Evolutionary conservation across 305 asterid species (phyloP), one percentile per base, ranked within the genome.

Genomic region (Salvia sclarea): DNA sequence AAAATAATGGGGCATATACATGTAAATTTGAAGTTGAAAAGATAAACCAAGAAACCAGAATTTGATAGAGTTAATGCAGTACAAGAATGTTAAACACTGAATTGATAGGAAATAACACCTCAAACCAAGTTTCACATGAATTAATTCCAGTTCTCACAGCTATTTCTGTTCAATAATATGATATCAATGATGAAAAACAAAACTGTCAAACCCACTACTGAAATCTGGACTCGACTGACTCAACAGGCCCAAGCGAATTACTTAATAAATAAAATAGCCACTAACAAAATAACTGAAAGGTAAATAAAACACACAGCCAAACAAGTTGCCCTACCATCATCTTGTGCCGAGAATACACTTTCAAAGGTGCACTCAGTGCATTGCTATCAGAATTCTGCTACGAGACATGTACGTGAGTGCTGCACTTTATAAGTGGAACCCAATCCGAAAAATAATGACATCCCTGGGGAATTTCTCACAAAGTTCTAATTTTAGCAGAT

Each of bases 361-460:
- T 13, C 43, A 37, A 37, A 37, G 43, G 12, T 37, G 43, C 43
- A 37, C 13, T 37, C 43, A 6, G 13, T 1, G 43, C 43, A 37
- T 13, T 37, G 43, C 43, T 37, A 8, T 37, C 10, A 57, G 58
- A 22, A 22, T 35, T 38, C 33, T 9, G 35, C 45, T 28, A 25
- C 31, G 8, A 58, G 22, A 43, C 22, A 58, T 20, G 28, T 37
- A 37, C 2, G 11, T 16, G 43, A 22, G 28, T 6, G 20, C 16
- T 47, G 53, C 55, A 56, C 47, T 44, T 18, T 14, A 14, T 63
- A 43, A 53, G 25, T 11, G 59, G 53, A 44, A 71, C 4, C 16
- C 41, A 49, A 57, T 16, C 12, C 16, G 6, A 68, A 40, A 25
- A 54, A 1, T 14, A 50, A 37, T 48, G 30, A 18, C 38, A 20